A percentile compares a stretch with the other conserved stretches of the same genome.
Evolutionary conservation across 257 asterid species (phyloP).

Genomic region (Eustoma russellianum): DNA sequence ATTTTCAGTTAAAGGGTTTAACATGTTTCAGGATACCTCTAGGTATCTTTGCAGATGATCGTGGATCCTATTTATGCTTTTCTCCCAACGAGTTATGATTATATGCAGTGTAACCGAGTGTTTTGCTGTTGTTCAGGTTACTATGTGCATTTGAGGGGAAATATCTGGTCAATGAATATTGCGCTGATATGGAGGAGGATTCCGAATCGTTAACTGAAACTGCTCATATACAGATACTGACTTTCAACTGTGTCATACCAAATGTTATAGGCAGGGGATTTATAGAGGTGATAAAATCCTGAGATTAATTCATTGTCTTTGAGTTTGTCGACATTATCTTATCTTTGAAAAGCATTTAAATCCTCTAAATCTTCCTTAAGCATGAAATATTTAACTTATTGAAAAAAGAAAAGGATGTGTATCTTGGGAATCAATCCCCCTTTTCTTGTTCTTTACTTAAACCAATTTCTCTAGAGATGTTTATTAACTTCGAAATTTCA

Average conservation of each 20-base stretch:
- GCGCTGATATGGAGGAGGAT: constrained; percentile 31
- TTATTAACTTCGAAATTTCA: no score
- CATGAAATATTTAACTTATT: no score
- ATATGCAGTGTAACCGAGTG: constrained; percentile 4
- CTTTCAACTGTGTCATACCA: constrained; percentile 65
- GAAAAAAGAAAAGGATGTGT: no score
- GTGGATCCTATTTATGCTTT: background rate
- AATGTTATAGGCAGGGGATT: constrained; percentile 81
- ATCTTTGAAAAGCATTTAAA: no score
- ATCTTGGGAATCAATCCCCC: no score
- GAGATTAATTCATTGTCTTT: background rate
- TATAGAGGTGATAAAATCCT: constrained; percentile 49
- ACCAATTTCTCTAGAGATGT: no score
- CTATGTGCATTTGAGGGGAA: constrained; percentile 69
- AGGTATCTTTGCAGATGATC: constrained; percentile 41
- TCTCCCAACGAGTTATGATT: background rate
- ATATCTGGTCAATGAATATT: constrained; percentile 50
- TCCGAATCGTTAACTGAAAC: constrained; percentile 33
- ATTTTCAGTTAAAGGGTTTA: constrained; percentile 67
- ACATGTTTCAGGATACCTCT: constrained; percentile 52
- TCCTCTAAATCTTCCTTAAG: no score
- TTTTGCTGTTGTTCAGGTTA: constrained; percentile 30
- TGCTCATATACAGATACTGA: constrained; percentile 48
- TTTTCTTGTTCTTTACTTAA: no score
- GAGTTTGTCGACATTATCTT: no score